These are phyloP conservation scores for Pezicula neosporulosa DNA, from an alignment of 2,329 filamentous ascomycete species.

Conservation along the genomic window DNA sequence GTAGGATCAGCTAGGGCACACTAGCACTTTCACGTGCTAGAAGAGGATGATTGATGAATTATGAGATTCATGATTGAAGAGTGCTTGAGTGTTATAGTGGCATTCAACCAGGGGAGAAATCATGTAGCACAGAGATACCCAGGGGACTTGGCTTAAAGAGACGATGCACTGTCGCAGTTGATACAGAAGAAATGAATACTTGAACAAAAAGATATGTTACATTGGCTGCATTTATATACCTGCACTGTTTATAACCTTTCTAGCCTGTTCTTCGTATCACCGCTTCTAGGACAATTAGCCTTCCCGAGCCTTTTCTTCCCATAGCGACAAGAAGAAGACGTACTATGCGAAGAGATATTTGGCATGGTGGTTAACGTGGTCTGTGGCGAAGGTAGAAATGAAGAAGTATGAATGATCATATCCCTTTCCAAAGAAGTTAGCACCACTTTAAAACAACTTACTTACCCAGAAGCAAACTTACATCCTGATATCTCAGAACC, in stretches of 20 bases:
- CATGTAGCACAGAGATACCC: too few species aligned
- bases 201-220: background rate
- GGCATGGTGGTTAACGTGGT: conserved; percentile 88
- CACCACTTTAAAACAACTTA: background rate
- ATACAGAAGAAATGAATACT: too few species aligned
- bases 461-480: conserved; percentile 30
- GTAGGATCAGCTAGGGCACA: conserved; percentile 41
- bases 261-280: conserved; percentile 4
- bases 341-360: conserved; percentile 70
- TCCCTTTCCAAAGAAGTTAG: conserved; percentile 47
- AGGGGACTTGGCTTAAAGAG: too few species aligned
- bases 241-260: conserved; percentile 19
- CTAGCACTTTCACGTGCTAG: background rate
- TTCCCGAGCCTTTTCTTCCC: background rate
- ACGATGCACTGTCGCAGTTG: too few species aligned
- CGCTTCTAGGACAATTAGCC: conserved; percentile 22
- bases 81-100: too few species aligned
- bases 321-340: conserved; percentile 18
- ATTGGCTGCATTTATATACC: background rate
- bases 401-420: conserved; percentile 99
- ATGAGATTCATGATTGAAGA: conserved; percentile 18
- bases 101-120: too few species aligned
- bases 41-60: conserved; percentile 14
- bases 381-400: conserved; percentile 84
- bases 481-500: conserved; percentile 77